These are phyloP conservation scores for Penicillium sp. DNA, from an alignment of 2,329 filamentous ascomycete genomes.

Conservation along the genomic window DNA sequence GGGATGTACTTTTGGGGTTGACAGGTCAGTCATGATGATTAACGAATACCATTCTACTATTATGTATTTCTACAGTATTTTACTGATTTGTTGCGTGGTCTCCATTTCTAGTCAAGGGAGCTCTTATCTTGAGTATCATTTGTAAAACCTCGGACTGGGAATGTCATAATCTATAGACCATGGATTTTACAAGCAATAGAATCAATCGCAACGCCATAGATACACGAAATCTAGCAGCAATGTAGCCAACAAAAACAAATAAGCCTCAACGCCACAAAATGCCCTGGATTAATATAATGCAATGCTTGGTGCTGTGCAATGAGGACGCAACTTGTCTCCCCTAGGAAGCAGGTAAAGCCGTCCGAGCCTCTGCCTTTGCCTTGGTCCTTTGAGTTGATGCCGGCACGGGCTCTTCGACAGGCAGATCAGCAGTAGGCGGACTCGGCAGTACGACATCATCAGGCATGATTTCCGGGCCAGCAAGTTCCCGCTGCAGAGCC, in stretches of 20 bases:
- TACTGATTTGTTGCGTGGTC: not conserved
- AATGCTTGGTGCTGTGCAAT: conserved; percentile 11
- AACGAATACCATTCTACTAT: not conserved
- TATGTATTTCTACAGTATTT: not conserved
- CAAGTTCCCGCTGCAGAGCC: conserved; percentile 67
- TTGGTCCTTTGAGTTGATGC: conserved; percentile 27
- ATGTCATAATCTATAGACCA: not conserved
- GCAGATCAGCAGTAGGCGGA: conserved; percentile 12
- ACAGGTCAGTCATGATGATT: not conserved
- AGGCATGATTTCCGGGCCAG: conserved; percentile 36
- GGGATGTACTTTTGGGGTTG: not conserved
- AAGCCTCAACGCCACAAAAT: conserved; percentile 27
- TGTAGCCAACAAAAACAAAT: conserved; percentile 1
- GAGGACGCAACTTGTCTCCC: not conserved
- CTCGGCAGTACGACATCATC: conserved; percentile 36
- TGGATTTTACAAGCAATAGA: not conserved
- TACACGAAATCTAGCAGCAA: conserved; percentile 5
- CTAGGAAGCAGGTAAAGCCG: conserved; percentile 26
- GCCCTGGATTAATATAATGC: conserved; percentile 17
- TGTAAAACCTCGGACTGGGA: not conserved
- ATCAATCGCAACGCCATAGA: conserved; percentile 2
- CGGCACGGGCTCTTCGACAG: conserved; percentile 24
- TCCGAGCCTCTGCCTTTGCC: conserved; percentile 26
- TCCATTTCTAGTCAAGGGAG: not conserved
- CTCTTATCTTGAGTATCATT: not conserved